phyloP scores from a whole-genome alignment of 805 yeast genomes.

The Isabelozyma heimii region DNA sequence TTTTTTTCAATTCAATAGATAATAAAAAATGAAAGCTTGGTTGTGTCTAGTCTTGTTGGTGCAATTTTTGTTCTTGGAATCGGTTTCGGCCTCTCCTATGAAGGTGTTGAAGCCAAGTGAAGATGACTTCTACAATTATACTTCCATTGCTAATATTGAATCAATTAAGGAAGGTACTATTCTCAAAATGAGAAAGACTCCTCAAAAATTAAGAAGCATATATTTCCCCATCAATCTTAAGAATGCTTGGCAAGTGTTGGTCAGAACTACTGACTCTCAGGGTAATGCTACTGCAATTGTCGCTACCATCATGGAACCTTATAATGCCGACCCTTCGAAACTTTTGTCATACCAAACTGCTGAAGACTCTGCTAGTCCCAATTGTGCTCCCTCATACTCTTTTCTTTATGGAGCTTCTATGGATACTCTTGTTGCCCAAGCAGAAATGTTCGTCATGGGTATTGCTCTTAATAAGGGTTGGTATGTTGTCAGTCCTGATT shows the following conservation, averaged over 20 bases:
- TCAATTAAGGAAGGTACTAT: conserved; percentile 18
- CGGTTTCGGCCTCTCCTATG: background rate
- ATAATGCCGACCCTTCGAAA: conserved; percentile 17
- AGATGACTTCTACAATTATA: conserved; percentile 22
- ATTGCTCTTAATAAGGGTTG: conserved; percentile 15
- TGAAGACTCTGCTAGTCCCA: conserved; percentile 13
- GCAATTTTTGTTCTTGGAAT: background rate
- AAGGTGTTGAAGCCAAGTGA: conserved; percentile 5
- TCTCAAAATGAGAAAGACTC: conserved; percentile 17
- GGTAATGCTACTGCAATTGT: conserved; percentile 14
- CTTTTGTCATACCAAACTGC: conserved; percentile 18
- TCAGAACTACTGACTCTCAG: conserved; percentile 8
- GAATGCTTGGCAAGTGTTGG: conserved; percentile 8
- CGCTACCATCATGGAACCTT: conserved; percentile 17
- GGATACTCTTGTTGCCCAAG: conserved; percentile 8
- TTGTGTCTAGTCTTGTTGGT: background rate
- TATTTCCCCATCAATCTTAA: conserved; percentile 16
- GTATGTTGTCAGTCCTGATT: conserved; percentile 17
- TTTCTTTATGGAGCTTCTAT: conserved; percentile 11
- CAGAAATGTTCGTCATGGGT: conserved; percentile 12
- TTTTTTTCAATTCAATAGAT: too few relatives aligned
- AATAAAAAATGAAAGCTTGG: background rate
- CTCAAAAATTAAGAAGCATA: conserved; percentile 14
- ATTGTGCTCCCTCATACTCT: conserved; percentile 21
- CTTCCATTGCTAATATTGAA: conserved; percentile 17